Conservation (phyloP, 2,329 filamentous ascomycete species). For the Nemania sp. region DNA sequence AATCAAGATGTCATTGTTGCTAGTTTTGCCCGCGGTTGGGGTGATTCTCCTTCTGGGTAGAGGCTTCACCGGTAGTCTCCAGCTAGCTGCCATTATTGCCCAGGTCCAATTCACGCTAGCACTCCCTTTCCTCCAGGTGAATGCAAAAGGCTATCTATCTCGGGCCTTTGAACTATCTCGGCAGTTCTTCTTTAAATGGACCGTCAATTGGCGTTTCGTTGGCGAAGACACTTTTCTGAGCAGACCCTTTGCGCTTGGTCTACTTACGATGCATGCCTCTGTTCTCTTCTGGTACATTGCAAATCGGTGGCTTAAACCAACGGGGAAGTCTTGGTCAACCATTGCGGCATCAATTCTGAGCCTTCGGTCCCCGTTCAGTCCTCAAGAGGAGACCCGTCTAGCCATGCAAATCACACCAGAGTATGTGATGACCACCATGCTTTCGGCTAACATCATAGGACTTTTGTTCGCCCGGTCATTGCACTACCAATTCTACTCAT, state of each 20-base stretch:
- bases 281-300: constrained; percentile 69
- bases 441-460: constrained; percentile 77
- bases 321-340: constrained; percentile 58
- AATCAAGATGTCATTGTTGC: constrained; percentile 92
- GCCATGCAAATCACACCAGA: constrained; percentile 64
- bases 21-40: constrained; percentile 80
- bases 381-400: constrained; percentile 59
- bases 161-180: constrained; percentile 89
- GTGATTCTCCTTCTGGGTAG: constrained; percentile 74
- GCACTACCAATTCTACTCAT: constrained; percentile 95
- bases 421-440: constrained; percentile 75
- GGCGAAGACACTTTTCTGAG: constrained; percentile 78
- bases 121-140: constrained; percentile 68
- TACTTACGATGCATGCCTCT: constrained; percentile 67
- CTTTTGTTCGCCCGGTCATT: constrained; percentile 84
- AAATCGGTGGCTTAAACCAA: constrained; percentile 73
- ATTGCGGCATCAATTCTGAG: constrained; percentile 53
- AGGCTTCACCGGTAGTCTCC: constrained; percentile 67
- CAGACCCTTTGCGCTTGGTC: constrained; percentile 65
- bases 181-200: constrained; percentile 96
- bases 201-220: constrained; percentile 98
- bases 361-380: constrained; percentile 49
- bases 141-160: constrained; percentile 72
- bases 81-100: constrained; percentile 70
- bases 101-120: constrained; percentile 74